These are phyloP conservation scores for Coemansia erecta DNA, from an alignment of 192 early-diverging fungal species.

Conservation along the genomic window DNA sequence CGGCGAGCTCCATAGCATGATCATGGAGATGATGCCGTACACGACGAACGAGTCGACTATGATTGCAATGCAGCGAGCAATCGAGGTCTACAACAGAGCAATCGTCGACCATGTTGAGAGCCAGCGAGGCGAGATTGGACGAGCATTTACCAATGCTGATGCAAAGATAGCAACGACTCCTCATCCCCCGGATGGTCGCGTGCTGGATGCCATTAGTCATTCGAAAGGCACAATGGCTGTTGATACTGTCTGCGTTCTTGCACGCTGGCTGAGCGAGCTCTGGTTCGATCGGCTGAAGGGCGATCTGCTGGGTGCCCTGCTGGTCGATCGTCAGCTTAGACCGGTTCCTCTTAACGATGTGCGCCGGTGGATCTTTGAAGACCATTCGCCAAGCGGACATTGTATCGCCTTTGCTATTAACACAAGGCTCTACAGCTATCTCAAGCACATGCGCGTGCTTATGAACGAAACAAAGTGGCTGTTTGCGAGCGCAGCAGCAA, in stretches of 20 bases:
- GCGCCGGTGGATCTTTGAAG: constrained; percentile 43
- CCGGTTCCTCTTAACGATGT: constrained; percentile 30
- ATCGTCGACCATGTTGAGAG: constrained; percentile 15
- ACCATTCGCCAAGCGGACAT: constrained; percentile 32
- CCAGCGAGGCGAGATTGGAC: constrained; percentile 3
- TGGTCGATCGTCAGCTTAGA: constrained; percentile 27
- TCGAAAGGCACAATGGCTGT: constrained; percentile 8
- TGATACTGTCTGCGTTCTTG: constrained; percentile 16
- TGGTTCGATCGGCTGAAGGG: constrained; percentile 27
- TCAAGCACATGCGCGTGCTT: constrained; percentile 29
- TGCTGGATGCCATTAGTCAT: constrained; percentile 1
- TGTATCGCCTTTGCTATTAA: constrained; percentile 29
- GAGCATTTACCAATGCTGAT: neutral
- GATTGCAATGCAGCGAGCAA: constrained; percentile 38
- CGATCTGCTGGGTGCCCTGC: constrained; percentile 16
- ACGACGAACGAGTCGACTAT: constrained; percentile 26
- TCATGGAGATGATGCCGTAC: constrained; percentile 28
- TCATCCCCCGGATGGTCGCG: neutral
- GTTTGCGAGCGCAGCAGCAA: constrained; percentile 40
- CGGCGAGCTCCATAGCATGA: constrained; percentile 24
- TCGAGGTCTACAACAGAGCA: constrained; percentile 38
- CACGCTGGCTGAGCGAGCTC: constrained; percentile 27
- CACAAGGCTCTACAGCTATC: constrained; percentile 29
- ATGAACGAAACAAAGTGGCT: constrained; percentile 42
- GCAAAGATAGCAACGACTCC: neutral